Conservation (phyloP, 345 rosid genomes). For the Melaleuca quinquenervia region DNA sequence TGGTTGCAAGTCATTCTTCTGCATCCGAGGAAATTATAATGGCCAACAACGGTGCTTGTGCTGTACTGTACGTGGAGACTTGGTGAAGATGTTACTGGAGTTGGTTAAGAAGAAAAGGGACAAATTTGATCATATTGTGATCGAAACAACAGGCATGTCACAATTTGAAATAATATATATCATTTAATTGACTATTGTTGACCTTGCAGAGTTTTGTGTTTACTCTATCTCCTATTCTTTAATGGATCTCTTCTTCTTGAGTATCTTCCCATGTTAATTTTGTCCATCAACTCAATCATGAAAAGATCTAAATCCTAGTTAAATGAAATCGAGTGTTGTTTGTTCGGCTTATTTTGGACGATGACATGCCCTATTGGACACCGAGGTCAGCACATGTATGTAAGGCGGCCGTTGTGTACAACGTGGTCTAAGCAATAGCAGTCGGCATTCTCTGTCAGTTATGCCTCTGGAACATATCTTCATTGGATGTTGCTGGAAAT, state of each 20-base stretch:
- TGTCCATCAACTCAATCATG: constrained; percentile 35
- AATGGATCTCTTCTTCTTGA: too few species aligned
- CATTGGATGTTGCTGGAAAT: neutral
- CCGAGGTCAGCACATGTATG: neutral
- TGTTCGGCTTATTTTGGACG: neutral
- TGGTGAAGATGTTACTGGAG: constrained; percentile 71
- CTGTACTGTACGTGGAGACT: constrained; percentile 68
- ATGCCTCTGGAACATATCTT: neutral
- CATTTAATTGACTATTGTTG: neutral
- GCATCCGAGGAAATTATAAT: constrained; percentile 46
- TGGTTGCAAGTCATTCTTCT: constrained; percentile 68
- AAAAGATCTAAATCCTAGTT: neutral
- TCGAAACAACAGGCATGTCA: constrained; percentile 63
- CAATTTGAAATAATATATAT: neutral
- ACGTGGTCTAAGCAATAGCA: neutral
- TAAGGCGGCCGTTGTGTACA: neutral
- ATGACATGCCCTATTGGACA: neutral
- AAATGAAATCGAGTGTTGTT: neutral
- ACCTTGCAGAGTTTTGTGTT: neutral
- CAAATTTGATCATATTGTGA: constrained; percentile 65
- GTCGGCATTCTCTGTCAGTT: neutral
- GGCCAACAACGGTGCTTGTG: constrained; percentile 56
- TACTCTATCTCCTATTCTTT: neutral
- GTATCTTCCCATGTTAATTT: constrained; percentile 51
- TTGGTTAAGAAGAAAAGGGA: constrained; percentile 45